Evolutionary conservation across 176 grass and related monocot species (phyloP), one percentile per base, ranked within the genome.

Genomic region (Aegilops umbellulata): DNA sequence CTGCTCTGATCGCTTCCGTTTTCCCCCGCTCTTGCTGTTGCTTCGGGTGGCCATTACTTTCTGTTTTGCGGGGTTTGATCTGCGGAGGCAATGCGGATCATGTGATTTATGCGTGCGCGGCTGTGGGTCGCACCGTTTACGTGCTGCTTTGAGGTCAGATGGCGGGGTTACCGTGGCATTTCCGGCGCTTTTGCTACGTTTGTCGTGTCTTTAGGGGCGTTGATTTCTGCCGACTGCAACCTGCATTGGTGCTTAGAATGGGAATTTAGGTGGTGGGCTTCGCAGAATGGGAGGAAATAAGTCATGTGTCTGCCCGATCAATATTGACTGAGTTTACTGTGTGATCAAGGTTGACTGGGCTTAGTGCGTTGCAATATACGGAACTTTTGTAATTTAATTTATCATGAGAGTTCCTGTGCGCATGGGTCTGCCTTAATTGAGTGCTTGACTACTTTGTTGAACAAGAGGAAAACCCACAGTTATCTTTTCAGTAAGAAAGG

Each of bases 71-170:
- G 31, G 61, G 25, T 86, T 79, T 83, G 58, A 63, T 75, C 80
- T 0, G 66, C 15, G 58, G 47, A 39, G 55, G 58, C 74, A 83
- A 87, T 87, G 89, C 13, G 75, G 68, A 90, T 80, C 80, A 29
- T 77, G 88, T 31, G 64, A 57, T 70, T 77, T 74, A 44, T 30
- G 30, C 22, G 19, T 34, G 65, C 42, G 55, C 31, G 65, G 15
- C 41, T 16, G 39, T 72, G 23, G 24, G 72, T 34, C 61, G 41
- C 67, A 20, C 41, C 8, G 39, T 77, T 86, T 39, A 89, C 1
- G 60, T 20, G 14, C 10, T 38, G 83, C 31, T 81, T 69, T 61
- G 15, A 77, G 34, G 69, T 0, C 25, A n/a, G n/a, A 81, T 4
- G 26, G 3, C 34, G 80, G 22, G 70, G 60, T 51, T 80, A 47